Percentiles rank a stretch among this genome's conserved stretches.
phyloP scores from a whole-genome alignment of 2,329 filamentous ascomycete species.

The Colletotrichum liriopes region DNA sequence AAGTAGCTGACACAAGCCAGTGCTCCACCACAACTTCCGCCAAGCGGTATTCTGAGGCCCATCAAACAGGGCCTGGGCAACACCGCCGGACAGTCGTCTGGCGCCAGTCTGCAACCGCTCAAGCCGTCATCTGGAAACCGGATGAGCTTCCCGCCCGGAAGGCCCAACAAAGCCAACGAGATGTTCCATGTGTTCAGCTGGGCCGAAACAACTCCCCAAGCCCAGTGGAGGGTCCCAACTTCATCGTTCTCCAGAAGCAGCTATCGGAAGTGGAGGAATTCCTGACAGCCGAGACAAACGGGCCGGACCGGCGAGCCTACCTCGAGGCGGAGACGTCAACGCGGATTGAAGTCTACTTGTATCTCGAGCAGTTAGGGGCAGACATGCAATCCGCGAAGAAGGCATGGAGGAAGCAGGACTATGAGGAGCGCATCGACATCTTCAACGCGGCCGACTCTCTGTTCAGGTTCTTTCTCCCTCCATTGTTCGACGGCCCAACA shows the following conservation, averaged over 20 bases:
- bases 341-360: conserved; percentile 50
- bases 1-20: conserved; percentile 10
- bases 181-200: conserved; percentile 42
- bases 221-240: conserved; percentile 33
- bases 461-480: conserved; percentile 61
- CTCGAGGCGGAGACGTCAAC: conserved; percentile 39
- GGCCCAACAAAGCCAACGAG: conserved; percentile 14
- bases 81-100: background rate
- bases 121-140: conserved; percentile 15
- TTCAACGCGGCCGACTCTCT: conserved; percentile 58
- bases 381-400: conserved; percentile 15
- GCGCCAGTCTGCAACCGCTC: background rate
- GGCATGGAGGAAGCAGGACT: conserved; percentile 46
- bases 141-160: conserved; percentile 29
- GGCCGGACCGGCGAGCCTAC: conserved; percentile 28
- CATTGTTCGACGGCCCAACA: conserved; percentile 54
- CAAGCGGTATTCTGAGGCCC: conserved; percentile 30
- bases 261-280: conserved; percentile 37
- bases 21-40: conserved; percentile 34
- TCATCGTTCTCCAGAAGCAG: conserved; percentile 34
- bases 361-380: conserved; percentile 36
- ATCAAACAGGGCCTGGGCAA: conserved; percentile 8
- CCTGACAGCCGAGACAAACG: conserved; percentile 33
- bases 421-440: conserved; percentile 56
- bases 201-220: conserved; percentile 17